Percentiles rank a stretch among this genome's conserved stretches.
Conservation (phyloP, 202 grass and related monocot species). For the Panicum virgatum region DNA sequence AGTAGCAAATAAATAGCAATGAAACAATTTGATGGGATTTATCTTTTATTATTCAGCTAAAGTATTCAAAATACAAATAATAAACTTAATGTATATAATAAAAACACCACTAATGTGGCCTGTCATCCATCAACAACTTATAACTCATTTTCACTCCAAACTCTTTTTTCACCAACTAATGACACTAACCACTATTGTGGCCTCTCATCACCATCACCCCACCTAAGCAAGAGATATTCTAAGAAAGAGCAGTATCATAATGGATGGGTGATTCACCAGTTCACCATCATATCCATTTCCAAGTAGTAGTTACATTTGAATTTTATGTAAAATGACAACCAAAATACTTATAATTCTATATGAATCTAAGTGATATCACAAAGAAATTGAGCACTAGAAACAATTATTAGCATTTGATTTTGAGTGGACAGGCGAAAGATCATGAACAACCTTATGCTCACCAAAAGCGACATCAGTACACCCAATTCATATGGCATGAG, state of each 20-base stretch:
- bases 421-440: background rate
- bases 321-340: background rate
- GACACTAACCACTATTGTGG: background rate
- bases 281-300: conserved; percentile 1
- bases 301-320: conserved; percentile 1
- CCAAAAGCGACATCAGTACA: background rate
- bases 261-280: background rate
- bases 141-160: background rate
- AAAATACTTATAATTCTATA: conserved; percentile 4
- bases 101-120: background rate
- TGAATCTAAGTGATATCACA: background rate
- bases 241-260: background rate
- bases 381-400: conserved; percentile 9
- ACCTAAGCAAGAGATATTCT: conserved; percentile 12
- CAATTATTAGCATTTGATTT: background rate
- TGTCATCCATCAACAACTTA: background rate
- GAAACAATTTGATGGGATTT: background rate
- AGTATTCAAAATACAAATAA: background rate
- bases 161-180: background rate
- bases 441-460: background rate
- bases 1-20: conserved; percentile 24
- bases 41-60: background rate
- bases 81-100: background rate
- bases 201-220: background rate
- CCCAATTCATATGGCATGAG: background rate